Percentiles rank a stretch among this genome's conserved stretches.
Conservation (phyloP, 2,329 filamentous ascomycete species). For the Colletotrichum horii region DNA sequence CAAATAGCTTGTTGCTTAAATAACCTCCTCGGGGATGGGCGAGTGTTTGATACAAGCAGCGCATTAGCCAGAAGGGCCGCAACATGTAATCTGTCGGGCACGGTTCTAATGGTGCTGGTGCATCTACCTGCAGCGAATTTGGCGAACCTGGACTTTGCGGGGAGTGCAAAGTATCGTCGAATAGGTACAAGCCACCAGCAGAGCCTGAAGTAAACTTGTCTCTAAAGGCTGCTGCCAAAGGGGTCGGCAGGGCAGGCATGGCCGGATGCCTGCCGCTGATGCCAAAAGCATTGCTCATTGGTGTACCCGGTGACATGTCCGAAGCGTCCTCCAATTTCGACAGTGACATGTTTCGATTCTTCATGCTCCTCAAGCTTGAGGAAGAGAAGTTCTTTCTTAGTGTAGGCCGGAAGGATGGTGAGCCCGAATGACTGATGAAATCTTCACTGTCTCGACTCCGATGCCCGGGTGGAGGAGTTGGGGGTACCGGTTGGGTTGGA, state of each 20-base stretch:
- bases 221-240: conserved; percentile 66
- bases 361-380: conserved; percentile 73
- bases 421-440: conserved; percentile 49
- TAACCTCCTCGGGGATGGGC: conserved; percentile 92
- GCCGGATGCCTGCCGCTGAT: conserved; percentile 52
- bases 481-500: conserved; percentile 19
- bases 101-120: conserved; percentile 82
- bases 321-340: conserved; percentile 65
- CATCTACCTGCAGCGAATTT: conserved; percentile 64
- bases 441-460: conserved; percentile 40
- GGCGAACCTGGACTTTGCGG: conserved; percentile 68
- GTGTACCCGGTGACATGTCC: conserved; percentile 76
- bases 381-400: conserved; percentile 74
- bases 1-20: conserved; percentile 87
- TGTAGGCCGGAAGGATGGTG: conserved; percentile 54
- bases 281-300: conserved; percentile 71
- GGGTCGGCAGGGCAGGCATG: conserved; percentile 71
- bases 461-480: conserved; percentile 30
- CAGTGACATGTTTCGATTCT: conserved; percentile 75
- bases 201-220: conserved; percentile 62
- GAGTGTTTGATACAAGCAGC: conserved; percentile 90
- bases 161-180: conserved; percentile 83
- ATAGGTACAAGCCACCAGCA: conserved; percentile 76
- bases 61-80: conserved; percentile 98
- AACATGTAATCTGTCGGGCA: conserved; percentile 89